These are phyloP conservation scores for Amaranthus cruentus DNA, from an alignment of 148 eudicot genomes.

Conservation along the genomic window DNA sequence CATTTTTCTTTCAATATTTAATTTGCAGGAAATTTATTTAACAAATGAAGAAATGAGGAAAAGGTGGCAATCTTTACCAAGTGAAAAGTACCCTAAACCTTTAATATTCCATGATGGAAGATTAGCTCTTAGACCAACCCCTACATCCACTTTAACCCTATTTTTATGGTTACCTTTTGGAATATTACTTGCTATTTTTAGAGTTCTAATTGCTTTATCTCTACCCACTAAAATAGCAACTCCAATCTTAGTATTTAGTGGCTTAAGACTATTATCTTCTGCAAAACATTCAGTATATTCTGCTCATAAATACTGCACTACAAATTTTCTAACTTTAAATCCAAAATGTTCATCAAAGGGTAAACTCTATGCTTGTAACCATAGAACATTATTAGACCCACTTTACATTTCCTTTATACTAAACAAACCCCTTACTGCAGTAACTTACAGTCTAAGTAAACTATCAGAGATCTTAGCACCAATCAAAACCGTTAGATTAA, in stretches of 20 bases:
- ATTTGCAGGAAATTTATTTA: conserved; percentile 55
- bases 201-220: conserved; percentile 35
- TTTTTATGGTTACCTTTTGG: conserved; percentile 72
- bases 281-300: neutral
- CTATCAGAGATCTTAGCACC: conserved; percentile 64
- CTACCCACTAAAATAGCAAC: conserved; percentile 34
- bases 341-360: conserved; percentile 27
- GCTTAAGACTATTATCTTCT: conserved; percentile 32
- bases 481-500: conserved; percentile 55
- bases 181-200: conserved; percentile 35
- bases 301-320: neutral
- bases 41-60: conserved; percentile 46
- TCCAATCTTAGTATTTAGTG: conserved; percentile 44
- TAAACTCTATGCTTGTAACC: conserved; percentile 64
- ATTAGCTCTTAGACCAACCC: conserved; percentile 62
- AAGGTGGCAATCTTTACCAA: conserved; percentile 53
- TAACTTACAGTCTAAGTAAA: conserved; percentile 69
- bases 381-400: conserved; percentile 71
- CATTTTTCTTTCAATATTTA: neutral
- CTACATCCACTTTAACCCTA: conserved; percentile 38
- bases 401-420: conserved; percentile 48
- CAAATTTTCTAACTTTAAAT: neutral
- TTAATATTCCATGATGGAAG: conserved; percentile 89
- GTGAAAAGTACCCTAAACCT: conserved; percentile 54
- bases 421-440: conserved; percentile 52